These are phyloP conservation scores for Colletotrichum coccodes DNA, from an alignment of 2,329 filamentous ascomycete genomes.

Conservation along the genomic window DNA sequence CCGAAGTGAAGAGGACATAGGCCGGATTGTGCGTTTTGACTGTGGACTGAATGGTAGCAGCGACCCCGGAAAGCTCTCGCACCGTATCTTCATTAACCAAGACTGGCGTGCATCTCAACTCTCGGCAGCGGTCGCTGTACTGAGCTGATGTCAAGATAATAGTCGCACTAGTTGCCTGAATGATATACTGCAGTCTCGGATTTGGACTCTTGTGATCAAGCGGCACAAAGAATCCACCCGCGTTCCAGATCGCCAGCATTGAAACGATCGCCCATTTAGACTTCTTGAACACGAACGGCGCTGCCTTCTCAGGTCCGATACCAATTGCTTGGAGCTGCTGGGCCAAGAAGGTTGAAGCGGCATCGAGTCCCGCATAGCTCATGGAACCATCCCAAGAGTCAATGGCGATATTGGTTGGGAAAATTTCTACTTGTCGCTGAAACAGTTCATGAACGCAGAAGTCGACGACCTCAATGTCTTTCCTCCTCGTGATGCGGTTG, in stretches of 20 bases:
- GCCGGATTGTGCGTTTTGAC: constrained; percentile 25
- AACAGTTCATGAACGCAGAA: constrained; percentile 11
- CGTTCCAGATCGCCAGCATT: constrained; percentile 25
- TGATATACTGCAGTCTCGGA: constrained; percentile 7
- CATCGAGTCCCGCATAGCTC: constrained; percentile 33
- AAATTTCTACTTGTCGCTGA: not conserved
- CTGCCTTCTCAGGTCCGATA: constrained; percentile 33
- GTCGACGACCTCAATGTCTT: not conserved
- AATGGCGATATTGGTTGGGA: not conserved
- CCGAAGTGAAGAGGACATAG: constrained; percentile 42
- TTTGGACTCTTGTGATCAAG: constrained; percentile 20
- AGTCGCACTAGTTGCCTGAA: not conserved
- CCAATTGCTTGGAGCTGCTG: constrained; percentile 25
- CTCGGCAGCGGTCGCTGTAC: not conserved
- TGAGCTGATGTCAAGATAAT: constrained; percentile 1
- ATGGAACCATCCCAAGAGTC: constrained; percentile 26
- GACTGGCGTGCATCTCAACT: not conserved
- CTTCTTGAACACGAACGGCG: constrained; percentile 17
- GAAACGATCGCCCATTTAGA: constrained; percentile 16
- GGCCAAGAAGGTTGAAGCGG: constrained; percentile 30
- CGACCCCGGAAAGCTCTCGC: not conserved
- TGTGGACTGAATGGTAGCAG: not conserved
- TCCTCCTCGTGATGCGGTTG: not conserved
- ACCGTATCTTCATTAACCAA: not conserved
- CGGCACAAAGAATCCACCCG: constrained; percentile 16